Evolutionary conservation across 2,329 filamentous ascomycete species (phyloP).

Genomic region (Phoma sp.): DNA sequence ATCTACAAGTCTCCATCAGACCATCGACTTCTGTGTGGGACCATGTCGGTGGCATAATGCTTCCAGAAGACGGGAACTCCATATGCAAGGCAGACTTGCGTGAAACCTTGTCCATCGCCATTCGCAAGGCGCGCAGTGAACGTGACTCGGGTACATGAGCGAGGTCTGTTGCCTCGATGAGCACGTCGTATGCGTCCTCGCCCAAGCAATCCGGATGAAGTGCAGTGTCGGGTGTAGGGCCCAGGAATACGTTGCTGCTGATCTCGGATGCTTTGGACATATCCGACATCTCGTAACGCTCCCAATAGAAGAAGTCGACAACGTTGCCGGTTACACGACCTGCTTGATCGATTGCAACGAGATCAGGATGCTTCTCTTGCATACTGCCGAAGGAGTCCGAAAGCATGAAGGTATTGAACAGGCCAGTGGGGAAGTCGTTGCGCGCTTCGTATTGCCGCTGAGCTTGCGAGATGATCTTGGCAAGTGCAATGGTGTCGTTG

Average conservation of each 20-base stretch:
- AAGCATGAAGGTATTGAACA: slow-evolving; percentile 85
- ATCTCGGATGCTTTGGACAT: slow-evolving; percentile 94
- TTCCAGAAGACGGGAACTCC: slow-evolving; percentile 94
- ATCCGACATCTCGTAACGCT: slow-evolving; percentile 87
- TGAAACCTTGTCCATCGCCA: slow-evolving; percentile 54
- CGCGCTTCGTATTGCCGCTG: slow-evolving; percentile 74
- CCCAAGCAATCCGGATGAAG: slow-evolving; percentile 50
- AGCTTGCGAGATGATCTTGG: slow-evolving; percentile 71
- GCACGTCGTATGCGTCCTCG: slow-evolving; percentile 74
- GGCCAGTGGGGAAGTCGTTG: slow-evolving; percentile 63
- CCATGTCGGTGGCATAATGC: slow-evolving; percentile 83
- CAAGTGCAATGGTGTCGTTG: slow-evolving; percentile 69
- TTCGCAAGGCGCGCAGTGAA: slow-evolving; percentile 69
- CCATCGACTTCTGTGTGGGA: slow-evolving; percentile 82
- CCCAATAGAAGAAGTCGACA: slow-evolving; percentile 88
- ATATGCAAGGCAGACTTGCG: slow-evolving; percentile 61
- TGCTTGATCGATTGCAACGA: slow-evolving; percentile 76
- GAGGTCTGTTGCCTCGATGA: slow-evolving; percentile 88
- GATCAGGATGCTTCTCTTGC: slow-evolving; percentile 70
- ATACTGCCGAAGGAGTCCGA: slow-evolving; percentile 58
- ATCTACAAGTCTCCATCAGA: slow-evolving; percentile 84
- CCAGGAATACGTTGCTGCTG: slow-evolving; percentile 86
- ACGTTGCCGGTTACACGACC: slow-evolving; percentile 77
- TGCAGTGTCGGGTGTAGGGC: slow-evolving; percentile 78
- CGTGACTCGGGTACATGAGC: slow-evolving; percentile 75